Conservation (phyloP, 176 grass and related monocot genomes). For the Oryza meyeriana region DNA sequence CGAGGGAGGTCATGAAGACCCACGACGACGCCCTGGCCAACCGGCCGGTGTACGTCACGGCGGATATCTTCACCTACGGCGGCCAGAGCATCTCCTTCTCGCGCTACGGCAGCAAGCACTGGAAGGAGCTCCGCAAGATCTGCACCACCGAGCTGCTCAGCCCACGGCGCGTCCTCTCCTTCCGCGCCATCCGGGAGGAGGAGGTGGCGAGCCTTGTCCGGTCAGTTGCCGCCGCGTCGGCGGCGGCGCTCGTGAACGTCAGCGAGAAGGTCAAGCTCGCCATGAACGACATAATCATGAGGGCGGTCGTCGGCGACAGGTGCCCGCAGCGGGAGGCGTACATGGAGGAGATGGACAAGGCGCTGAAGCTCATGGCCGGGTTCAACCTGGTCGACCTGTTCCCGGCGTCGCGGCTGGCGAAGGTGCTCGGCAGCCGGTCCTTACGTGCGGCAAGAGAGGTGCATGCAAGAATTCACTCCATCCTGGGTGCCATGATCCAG, state of each 20-base stretch:
- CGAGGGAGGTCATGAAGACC: slow-evolving; percentile 22
- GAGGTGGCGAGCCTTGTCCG: slow-evolving; percentile 23
- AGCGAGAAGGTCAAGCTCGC: not conserved
- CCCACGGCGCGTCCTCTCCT: slow-evolving; percentile 39
- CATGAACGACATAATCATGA: slow-evolving; percentile 30
- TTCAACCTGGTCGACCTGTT: slow-evolving; percentile 11
- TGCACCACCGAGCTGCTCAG: slow-evolving; percentile 43
- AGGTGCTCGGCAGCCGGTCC: not conserved
- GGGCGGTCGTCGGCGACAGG: not conserved
- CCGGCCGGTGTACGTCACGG: not conserved
- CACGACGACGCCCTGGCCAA: slow-evolving; percentile 5
- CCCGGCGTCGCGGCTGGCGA: slow-evolving; percentile 25
- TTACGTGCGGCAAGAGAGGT: not conserved
- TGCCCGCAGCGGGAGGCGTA: slow-evolving; percentile 2
- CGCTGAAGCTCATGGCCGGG: not conserved
- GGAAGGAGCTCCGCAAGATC: slow-evolving; percentile 34
- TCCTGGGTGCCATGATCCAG: not conserved
- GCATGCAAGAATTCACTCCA: not conserved
- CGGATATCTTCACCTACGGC: not conserved
- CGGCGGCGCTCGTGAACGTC: not conserved
- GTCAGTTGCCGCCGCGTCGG: not conserved
- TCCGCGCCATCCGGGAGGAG: slow-evolving; percentile 37
- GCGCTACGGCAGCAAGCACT: not conserved
- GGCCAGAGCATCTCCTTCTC: not conserved
- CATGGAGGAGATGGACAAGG: not conserved